Conservation (phyloP, 1,284 basidiomycete species). For the Coniferiporia sulphurascens region DNA sequence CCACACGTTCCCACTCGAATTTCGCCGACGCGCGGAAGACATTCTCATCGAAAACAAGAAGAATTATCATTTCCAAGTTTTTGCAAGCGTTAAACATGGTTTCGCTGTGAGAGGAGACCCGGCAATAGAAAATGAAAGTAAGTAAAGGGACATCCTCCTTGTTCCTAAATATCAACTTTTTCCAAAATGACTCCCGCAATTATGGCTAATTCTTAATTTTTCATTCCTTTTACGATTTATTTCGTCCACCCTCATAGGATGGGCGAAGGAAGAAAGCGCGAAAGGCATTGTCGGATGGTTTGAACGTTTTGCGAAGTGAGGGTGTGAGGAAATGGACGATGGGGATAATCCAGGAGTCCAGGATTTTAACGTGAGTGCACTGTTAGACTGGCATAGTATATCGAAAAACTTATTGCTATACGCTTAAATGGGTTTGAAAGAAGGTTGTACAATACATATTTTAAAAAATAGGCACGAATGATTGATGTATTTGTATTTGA, state of each 20-base stretch:
- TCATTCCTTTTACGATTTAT: neutral
- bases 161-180: neutral
- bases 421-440: neutral
- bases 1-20: slow-evolving; percentile 38
- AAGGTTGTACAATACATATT: neutral
- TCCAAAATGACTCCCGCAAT: neutral
- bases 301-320: slow-evolving; percentile 26
- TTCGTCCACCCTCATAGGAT: slow-evolving; percentile 33
- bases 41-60: slow-evolving; percentile 39
- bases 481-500: neutral
- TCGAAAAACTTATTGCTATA: neutral
- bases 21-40: slow-evolving; percentile 41
- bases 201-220: neutral
- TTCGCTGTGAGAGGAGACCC: slow-evolving; percentile 40
- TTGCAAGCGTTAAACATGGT: slow-evolving; percentile 44
- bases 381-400: neutral
- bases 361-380: neutral
- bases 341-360: neutral
- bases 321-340: neutral
- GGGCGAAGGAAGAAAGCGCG: slow-evolving; percentile 56
- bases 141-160: slow-evolving; percentile 21
- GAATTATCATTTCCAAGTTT: slow-evolving; percentile 44
- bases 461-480: neutral
- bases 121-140: slow-evolving; percentile 36
- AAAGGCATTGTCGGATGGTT: slow-evolving; percentile 44